Conservation (phyloP, 1,284 basidiomycete species). For the Melampsora americana region DNA sequence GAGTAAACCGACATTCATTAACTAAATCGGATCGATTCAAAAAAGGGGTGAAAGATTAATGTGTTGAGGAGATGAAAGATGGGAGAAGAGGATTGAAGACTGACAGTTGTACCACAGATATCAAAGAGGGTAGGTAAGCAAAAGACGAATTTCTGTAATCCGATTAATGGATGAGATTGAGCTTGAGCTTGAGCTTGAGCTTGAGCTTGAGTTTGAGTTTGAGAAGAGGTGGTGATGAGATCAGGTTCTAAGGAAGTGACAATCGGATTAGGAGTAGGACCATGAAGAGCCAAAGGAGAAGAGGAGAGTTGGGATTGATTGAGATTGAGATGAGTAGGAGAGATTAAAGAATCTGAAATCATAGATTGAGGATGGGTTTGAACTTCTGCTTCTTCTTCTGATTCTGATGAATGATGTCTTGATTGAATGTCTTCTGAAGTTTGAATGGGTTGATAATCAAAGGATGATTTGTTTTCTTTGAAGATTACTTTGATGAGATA, state of each 20-base stretch:
- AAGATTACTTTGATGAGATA: constrained; percentile 47
- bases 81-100: constrained; percentile 42
- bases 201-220: neutral
- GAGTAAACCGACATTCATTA: constrained; percentile 92
- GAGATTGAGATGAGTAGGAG: constrained; percentile 54
- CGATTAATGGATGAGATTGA: constrained; percentile 59
- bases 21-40: no score
- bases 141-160: constrained; percentile 69
- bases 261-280: constrained; percentile 56
- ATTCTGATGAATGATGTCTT: no score
- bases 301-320: no score
- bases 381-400: no score
- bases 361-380: no score
- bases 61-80: no score
- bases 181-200: no score
- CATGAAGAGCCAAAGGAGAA: constrained; percentile 45
- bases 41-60: no score
- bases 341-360: constrained; percentile 12
- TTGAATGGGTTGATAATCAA: constrained; percentile 2
- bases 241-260: constrained; percentile 59
- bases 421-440: constrained; percentile 11
- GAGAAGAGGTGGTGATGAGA: constrained; percentile 47
- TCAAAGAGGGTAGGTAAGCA: constrained; percentile 86
- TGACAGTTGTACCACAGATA: constrained; percentile 77
- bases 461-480: constrained; percentile 51